Base-by-base conservation (phyloP, 306 rosid species). In the Alnus glutinosa region DNA sequence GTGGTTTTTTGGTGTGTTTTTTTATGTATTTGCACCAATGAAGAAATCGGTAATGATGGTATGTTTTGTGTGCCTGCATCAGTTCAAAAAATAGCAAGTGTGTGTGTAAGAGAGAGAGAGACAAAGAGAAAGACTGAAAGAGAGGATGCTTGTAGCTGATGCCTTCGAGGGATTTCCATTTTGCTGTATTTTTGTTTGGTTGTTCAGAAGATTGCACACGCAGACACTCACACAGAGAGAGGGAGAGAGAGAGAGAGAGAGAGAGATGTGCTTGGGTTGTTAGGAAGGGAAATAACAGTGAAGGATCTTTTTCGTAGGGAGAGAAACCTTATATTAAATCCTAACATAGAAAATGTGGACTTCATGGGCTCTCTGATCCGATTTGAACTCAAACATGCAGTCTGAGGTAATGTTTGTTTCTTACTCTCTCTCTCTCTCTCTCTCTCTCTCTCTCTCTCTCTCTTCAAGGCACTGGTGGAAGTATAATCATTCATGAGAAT, bases 271-370 rank as follows among this genome's bases (percentile, higher is more conserved):
- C 3, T 51, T 15, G 57, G 86, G 82, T 88, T 51, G 85, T 79
- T 81, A 77, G 71, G 47, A 50, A 59, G 81, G 85, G 34, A 76
- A 84, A 77, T 72, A 85, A 76, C 71, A 68, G 89, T 55, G 52
- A 85, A 82, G 89, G 87, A 89, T 89, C 89, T 87, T 89, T 89
- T 87, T 89, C 91, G 89, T 89, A 86, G 76, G 82, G 78, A 84
- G 88, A 74, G 87, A 85, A 89, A 88, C 93, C 86, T 87, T 69
- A 82, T 77, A 78, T 79, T 37, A 75, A 81, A 80, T 47, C 87
- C 89, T 58, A 87, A 89, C 80, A 88, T 84, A 75, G 96, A 88
- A 90, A 89, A 83, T 77, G 77, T 72, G 79, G 84, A 71, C 47
- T 80, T 79, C 72, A 81, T 67, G 70, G 55, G 4, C 54, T 71